phyloP scores from a whole-genome alignment of 768 basidiomycete species.

The Hysterangium stoloniferum region DNA sequence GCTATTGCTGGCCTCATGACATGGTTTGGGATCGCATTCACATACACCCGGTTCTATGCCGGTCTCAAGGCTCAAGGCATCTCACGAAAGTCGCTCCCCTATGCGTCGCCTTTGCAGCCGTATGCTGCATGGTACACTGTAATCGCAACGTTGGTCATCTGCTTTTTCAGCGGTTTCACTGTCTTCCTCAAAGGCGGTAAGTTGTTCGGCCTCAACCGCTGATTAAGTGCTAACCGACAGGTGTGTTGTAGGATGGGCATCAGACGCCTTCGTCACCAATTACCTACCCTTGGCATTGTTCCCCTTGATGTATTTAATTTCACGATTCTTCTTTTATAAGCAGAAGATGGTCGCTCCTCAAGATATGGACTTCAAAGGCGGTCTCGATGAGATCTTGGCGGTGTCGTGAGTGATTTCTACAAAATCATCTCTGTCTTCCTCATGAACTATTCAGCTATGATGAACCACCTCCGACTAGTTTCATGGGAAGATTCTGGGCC shows the following conservation, averaged over 20 bases:
- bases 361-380: constrained; percentile 82
- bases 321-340: constrained; percentile 46
- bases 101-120: constrained; percentile 53
- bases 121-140: constrained; percentile 60
- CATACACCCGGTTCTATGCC: constrained; percentile 78
- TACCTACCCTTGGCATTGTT: constrained; percentile 17
- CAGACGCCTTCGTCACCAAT: constrained; percentile 17
- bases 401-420: constrained; percentile 36
- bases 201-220: neutral
- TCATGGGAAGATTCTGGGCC: constrained; percentile 61
- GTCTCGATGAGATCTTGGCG: constrained; percentile 63
- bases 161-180: constrained; percentile 28
- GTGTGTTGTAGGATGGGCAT: constrained; percentile 11
- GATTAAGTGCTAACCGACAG: neutral
- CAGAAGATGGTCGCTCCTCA: constrained; percentile 35
- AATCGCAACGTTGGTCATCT: constrained; percentile 40
- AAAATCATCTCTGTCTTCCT: neutral
- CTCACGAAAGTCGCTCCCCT: constrained; percentile 66
- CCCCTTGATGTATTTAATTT: constrained; percentile 40
- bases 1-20: constrained; percentile 55
- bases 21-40: constrained; percentile 72
- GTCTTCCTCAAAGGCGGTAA: constrained; percentile 16
- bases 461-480: constrained; percentile 64
- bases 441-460: constrained; percentile 32
- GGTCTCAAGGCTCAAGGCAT: constrained; percentile 78